Evolutionary conservation across 257 asterid species (phyloP), one percentile per base, ranked within the genome.

Genomic region (Solanum chaucha): DNA sequence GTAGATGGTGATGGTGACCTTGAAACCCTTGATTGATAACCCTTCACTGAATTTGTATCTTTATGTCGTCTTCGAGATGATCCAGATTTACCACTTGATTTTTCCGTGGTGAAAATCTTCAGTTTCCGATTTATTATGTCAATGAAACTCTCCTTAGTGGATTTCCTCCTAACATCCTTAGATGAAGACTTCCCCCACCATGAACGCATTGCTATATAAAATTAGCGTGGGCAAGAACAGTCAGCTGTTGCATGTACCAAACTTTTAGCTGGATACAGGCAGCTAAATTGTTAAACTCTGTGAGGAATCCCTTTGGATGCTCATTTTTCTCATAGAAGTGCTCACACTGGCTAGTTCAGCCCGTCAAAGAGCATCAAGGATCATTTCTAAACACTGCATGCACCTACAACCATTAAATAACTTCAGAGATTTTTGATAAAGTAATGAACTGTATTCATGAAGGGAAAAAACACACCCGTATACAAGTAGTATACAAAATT

Each of bases 151-250:
- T 80, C 93, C 75, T 88, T 83, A 6, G 67, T 90, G 58, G 91
- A 83, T 86, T 90, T 91, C 88, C 88, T 86, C 89, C 90, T 92
- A 61, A 51, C 89, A 19, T 91, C 94, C 88, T 90, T 90, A 38
- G 92, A 88, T 48, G 88, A 59, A 77, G 92, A 92, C 88, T 91
- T 92, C 80, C 90, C 83, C 95, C 93, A 93, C 93, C 95, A 91
- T 59, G 91, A 77, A 77, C 72, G 88, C 95, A 93, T 93, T 74
- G 32, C 88, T 88, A 72, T 72, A 67, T 59, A 51, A 87, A 61
- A 70, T 78, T 44, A 44, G 35, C 3, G 84, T 44, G 61, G 13
- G 36, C 59, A 41, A 78, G 38, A 19, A 78, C 84, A 78, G 83
- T 78, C 38, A 78, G 34, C 36, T 41, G 26, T 44, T 13, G 15